Conservation (phyloP, 106 monocot genomes). For the Dactylorhiza incarnata region DNA sequence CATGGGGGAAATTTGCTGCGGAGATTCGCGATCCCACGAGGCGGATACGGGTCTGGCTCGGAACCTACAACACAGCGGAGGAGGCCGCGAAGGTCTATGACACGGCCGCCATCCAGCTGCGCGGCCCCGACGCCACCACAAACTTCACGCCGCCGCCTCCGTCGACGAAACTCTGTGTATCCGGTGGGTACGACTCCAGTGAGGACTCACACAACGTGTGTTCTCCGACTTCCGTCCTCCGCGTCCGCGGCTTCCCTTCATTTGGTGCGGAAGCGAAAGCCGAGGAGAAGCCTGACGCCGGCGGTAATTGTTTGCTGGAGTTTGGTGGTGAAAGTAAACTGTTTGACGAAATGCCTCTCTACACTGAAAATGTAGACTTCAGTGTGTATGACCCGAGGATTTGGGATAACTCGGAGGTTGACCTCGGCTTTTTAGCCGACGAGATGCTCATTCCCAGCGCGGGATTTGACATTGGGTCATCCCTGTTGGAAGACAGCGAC, state of each 20-base stretch:
- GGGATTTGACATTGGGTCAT: not conserved
- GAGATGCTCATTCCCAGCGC: not conserved
- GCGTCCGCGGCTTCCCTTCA: slow-evolving; percentile 7
- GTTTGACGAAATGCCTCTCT: slow-evolving; percentile 26
- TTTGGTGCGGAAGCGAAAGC: not conserved
- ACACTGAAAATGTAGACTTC: slow-evolving; percentile 18
- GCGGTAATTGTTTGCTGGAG: not conserved
- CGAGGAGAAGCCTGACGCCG: too few relatives aligned
- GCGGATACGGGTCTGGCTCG: slow-evolving; percentile 51
- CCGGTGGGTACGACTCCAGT: slow-evolving; percentile 23
- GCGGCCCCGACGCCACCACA: slow-evolving; percentile 41
- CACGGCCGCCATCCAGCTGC: slow-evolving; percentile 45
- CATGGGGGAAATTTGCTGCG: slow-evolving; percentile 58
- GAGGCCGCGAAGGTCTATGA: slow-evolving; percentile 63
- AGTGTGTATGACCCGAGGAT: slow-evolving; percentile 9
- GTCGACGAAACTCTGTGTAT: not conserved
- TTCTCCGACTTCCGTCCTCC: slow-evolving; percentile 54
- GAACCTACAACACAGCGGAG: slow-evolving; percentile 46
- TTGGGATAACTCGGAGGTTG: slow-evolving; percentile 13
- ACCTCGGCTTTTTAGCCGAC: slow-evolving; percentile 4
- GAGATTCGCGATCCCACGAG: slow-evolving; percentile 51
- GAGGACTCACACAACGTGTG: slow-evolving; percentile 28
- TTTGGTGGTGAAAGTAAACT: slow-evolving; percentile 9
- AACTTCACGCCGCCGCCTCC: slow-evolving; percentile 30
- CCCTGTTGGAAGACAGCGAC: slow-evolving; percentile 10